Conservation (phyloP, 257 asterid species). For the Lycium barbarum region DNA sequence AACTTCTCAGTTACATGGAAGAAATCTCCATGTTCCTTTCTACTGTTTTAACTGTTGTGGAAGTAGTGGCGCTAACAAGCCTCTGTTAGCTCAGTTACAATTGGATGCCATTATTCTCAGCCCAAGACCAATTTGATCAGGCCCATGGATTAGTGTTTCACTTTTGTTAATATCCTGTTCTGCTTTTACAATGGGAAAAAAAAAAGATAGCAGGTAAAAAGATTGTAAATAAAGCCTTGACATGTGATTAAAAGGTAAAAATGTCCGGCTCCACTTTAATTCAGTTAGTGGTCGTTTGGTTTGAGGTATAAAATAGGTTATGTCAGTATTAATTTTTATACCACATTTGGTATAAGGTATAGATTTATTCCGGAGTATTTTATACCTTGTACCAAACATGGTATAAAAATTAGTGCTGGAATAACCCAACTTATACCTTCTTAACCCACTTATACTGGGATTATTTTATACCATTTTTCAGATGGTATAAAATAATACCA, state of each 20-base stretch:
- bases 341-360: no score
- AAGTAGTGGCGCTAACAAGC: not conserved
- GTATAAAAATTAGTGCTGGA: no score
- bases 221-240: not conserved
- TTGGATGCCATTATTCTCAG: not conserved
- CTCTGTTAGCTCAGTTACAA: not conserved
- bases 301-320: no score
- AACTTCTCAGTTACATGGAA: not conserved
- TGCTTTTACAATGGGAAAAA: not conserved
- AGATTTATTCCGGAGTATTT: no score
- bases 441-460: no score
- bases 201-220: not conserved
- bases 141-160: not conserved
- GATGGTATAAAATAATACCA: no score
- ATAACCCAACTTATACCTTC: no score
- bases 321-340: no score
- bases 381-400: no score
- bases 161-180: no score
- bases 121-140: not conserved
- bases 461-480: no score
- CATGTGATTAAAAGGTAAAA: not conserved
- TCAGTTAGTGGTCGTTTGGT: no score
- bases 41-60: not conserved
- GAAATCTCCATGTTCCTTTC: not conserved
- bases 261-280: not conserved